Evolutionary conservation across 805 yeast genomes (phyloP), one percentile per base, ranked within the genome.

Genomic region (Yamadazyma paraphyllophila): DNA sequence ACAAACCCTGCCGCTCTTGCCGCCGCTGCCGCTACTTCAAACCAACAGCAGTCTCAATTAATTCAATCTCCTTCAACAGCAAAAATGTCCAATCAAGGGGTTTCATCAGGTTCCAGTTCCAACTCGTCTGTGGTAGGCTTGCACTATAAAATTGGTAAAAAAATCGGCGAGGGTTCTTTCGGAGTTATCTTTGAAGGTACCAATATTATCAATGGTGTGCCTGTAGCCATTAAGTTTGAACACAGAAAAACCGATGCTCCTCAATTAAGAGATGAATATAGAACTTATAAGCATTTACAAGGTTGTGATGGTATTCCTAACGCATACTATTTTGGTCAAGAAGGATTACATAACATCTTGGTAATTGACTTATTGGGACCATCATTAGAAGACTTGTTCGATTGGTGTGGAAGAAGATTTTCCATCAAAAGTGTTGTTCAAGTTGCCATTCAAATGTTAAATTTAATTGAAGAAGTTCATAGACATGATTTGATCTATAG

Each of bases 251-350:
- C 95, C 32, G 99, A 94, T 59, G 97, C 98, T 7, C 99, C 99
- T 7, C 99, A 94, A 66, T 76, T 94, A 47, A 80, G 97, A 58
- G 99, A 94, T 65, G 99, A 94, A 68, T 94, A 91, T 65, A 78
- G 97, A 58, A 86, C 97, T n/a, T 94, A 94, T 69, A 85, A 90
- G 60, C 85, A 88, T 46, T 74, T 94, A 41, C 81, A 82, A 47
- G 96, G 95, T 14, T 78, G 84, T 42, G 76, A 73, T 36, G 98
- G 98, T 39, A 84, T 94, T 43, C 99, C 99, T 43, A 82, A 84
- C 58, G 98, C 96, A n/a, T 94, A 94, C 70, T 94, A 90, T 65
- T 92, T 92, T 65, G 99, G 99, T 48, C 98, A 94, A 63, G 99
- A 94, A 69, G 98, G 99, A 27, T 80, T 94, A 49, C 98, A 94